These are phyloP conservation scores for Xylariomycetidae sp. DNA, from an alignment of 2,329 filamentous ascomycete species.

Conservation along the genomic window DNA sequence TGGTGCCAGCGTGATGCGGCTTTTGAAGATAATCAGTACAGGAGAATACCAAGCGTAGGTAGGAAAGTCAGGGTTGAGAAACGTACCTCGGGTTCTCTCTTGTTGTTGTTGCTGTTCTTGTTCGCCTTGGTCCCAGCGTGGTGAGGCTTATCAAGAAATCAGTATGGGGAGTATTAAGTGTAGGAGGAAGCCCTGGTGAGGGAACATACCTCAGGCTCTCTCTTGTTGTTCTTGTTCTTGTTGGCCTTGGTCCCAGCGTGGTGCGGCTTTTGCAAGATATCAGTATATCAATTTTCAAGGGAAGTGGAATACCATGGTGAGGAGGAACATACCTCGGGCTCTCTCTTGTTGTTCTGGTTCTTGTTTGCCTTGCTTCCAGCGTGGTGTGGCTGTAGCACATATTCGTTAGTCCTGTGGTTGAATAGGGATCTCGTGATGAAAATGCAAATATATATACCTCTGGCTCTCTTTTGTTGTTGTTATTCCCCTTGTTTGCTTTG, in stretches of 20 bases:
- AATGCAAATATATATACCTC: no score
- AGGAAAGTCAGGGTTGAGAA: no score
- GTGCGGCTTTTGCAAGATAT: slow-evolving; percentile 5
- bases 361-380: slow-evolving; percentile 5
- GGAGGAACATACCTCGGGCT: no score
- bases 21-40: slow-evolving; percentile 1
- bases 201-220: no score
- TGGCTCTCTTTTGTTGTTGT: slow-evolving; percentile 8
- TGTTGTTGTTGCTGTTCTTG: slow-evolving; percentile 7
- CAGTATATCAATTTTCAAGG: not conserved
- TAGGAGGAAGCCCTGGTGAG: no score
- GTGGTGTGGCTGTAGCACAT: no score
- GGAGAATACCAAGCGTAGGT: not conserved
- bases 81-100: slow-evolving; percentile 4
- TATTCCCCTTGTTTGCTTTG: slow-evolving; percentile 4
- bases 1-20: slow-evolving; percentile 7
- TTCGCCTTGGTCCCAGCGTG: no score
- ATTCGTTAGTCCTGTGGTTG: no score
- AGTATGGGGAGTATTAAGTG: no score
- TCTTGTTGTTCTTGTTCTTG: slow-evolving; percentile 6
- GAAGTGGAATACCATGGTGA: no score
- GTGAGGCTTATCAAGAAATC: no score
- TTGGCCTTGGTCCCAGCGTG: slow-evolving; percentile 6
- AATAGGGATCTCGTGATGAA: no score
- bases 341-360: slow-evolving; percentile 5